phyloP scores from a whole-genome alignment of 306 rosid genomes.

The Prunus persica region Prunus_persica_NCBIv2 NC_034013.1:17752001-17752500 shows the following conservation, averaged over 20 bases:
- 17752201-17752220: background rate
- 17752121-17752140: conserved; percentile 49
- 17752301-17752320: background rate
- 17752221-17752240: background rate
- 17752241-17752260: background rate
- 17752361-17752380: background rate
- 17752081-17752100: conserved; percentile 91
- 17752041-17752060: conserved; percentile 73
- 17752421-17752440: background rate
- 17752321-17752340: background rate
- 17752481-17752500: background rate
- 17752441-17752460: background rate
- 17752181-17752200: background rate
- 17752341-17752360: background rate
- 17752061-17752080: conserved; percentile 73
- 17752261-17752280: background rate
- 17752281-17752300: background rate
- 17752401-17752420: background rate
- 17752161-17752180: background rate
- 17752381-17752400: background rate
- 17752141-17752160: conserved; percentile 16
- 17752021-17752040: conserved; percentile 71
- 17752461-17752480: background rate
- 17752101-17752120: conserved; percentile 76
- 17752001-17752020: conserved; percentile 85